Evolutionary conservation across 2,329 filamentous ascomycete species (phyloP), one percentile per base, ranked within the genome.

Genomic region (Arthroderma sp.): DNA sequence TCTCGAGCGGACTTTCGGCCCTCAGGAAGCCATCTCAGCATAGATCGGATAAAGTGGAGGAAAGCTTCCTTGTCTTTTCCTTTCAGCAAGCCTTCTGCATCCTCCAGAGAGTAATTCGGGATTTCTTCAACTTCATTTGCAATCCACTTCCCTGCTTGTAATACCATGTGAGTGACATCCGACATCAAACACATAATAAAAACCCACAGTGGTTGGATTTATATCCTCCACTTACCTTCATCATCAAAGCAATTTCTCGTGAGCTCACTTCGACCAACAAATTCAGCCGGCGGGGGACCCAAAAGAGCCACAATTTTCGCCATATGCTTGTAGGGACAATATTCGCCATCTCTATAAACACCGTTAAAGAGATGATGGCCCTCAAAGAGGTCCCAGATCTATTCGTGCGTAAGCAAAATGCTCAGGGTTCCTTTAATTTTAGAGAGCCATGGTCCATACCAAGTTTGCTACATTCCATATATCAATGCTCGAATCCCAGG

Each of bases 21-120:
- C 50, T 66, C 62, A 10, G 63, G 63, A 15, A 58, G 39, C 64
- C 64, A 68, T 42, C 54, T 53, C 9, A 68, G 49, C 61, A 68
- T 66, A 3, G 51, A 54, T 41, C 51, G 49, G 29, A 64, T 54
- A 42, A 68, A 65, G 10, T 30, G 34, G 4, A 66, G 36, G 48
- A 66, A 68, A 6, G 44, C 15, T 11, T 52, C 55, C 50, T 65
- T 65, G 32, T 64, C 51, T 15, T 50, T 39, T 8, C 54, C 54
- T 33, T 29, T 8, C 29, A 48, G 29, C 1, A 45, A 48, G 28
- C 39, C 38, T 32, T 45, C 45, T 9, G 31, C n/a, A 9, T 36
- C 11, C 22, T 42, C 40, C n/a, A 42, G 38, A 29, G 6, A 29
- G 11, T 40, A 40, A 5, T 6, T 40, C 11, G 38, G 38, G 8